Base-by-base conservation (phyloP, 805 yeast species). In the Monosporozyma servazzii region DNA sequence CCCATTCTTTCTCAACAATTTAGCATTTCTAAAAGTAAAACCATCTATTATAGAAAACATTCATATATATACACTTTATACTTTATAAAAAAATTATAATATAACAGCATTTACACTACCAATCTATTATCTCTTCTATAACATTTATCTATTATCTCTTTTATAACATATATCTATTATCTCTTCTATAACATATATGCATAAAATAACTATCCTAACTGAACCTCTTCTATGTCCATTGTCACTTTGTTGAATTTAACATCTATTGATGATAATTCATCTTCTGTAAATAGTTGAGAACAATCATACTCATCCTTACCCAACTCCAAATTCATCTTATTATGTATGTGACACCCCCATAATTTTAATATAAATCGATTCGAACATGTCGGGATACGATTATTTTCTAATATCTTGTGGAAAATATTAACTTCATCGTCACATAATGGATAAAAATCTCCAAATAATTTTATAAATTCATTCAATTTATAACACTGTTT, bases 331-430 rank as follows among this genome's bases (percentile, higher is more conserved):
- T 93, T 93, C n/a, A 93, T 98, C 31, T 78, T 86, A 64, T 93
- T 93, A 70, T 93, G 99, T 1, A 98, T 97, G 55, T 82, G 86
- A 71, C 99, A 93, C 51, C 93, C 72, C 99, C 99, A 93, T 58
- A 68, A 73, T 1, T 96, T 95, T 60, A 93, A 96, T 2, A 80
- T 78, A 54, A 81, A 80, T 51, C 96, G 74, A 18, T 84, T 76
- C 6, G 79, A 73, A 62, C 93, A 98, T 3, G 96, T 96, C 1
- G 99, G 98, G 96, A 7, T 79, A 77, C 57, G 81, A 62, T 74
- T 81, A 58, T 82, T 74, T 51, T 71, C 61, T 51, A 93, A 69
- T 54, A 89, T 69, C 60, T 77, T 69, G 56, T 77, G 83, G 67
- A 93, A 93, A 66, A 91, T 97, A 57, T 86, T 74, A 0, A 98